Evolutionary conservation across 2,329 filamentous ascomycete species (phyloP), one percentile per base, ranked within the genome.

Genomic region (Stagonosporopsis cucurbitacearum): DNA sequence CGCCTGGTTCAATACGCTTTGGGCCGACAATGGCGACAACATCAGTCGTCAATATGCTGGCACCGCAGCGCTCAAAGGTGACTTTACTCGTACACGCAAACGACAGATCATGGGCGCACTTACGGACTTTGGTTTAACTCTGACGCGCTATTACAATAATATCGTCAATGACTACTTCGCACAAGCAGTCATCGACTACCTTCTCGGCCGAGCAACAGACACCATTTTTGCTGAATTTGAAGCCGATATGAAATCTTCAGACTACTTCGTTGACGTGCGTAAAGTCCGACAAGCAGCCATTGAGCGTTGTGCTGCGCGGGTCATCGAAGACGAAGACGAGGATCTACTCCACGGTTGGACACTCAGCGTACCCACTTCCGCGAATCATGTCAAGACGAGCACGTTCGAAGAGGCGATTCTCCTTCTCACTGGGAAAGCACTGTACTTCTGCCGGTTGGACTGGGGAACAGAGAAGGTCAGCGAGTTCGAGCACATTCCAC

Each of bases 91-190:
- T 40, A 97, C 93, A 2, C 84, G 88, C 54, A 96, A 96, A 77
- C 86, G 95, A 41, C 90, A 98, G 71, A 95, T 96, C 68, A 88
- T 91, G 1, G 95, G 95, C 2, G 94, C 94, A 0, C 77, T 99
- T 55, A 96, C 94, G 32, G 95, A 99, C 69, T 86, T 97, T 46
- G 91, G 92, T 0, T 81, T 98, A 45, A 97, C 93, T 0, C 80
- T 99, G 37, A 94, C 91, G 23, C 82, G 91, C 36, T 88, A 88
- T 70, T 89, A 86, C 70, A 88, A 83, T 70, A 98, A 96, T 63
- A 95, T 98, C 77, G 92, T 99, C 62, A 96, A 96, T 65, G 95
- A 99, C 77, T 97, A 96, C 75, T 98, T 98, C 76, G 90, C 93
- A 20, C 95, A 99, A 74, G 91, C 92, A 0, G 91, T 91, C 46